phyloP scores from a whole-genome alignment of 2,329 filamentous ascomycete species.

The Ceratocystiopsis minuta region DNA sequence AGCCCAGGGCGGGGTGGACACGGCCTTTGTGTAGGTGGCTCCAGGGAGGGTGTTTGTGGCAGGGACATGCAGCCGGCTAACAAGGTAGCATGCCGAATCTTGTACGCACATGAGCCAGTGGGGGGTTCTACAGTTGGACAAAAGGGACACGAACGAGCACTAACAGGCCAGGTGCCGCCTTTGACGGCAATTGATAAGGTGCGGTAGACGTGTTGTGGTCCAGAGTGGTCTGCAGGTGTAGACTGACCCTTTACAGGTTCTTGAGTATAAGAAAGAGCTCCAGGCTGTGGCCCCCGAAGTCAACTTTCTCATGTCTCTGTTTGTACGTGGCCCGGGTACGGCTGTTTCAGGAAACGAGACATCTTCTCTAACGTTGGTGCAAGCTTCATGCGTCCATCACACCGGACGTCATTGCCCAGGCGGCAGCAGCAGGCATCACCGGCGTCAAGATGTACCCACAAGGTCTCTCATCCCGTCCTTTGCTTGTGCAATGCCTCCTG shows the following conservation, averaged over 20 bases:
- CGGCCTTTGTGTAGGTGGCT: constrained; percentile 22
- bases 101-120: constrained; percentile 1
- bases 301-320: constrained; percentile 58
- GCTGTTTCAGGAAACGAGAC: background rate
- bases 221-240: too few relatives aligned
- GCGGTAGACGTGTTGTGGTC: background rate
- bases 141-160: too few relatives aligned
- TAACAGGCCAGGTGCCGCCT: constrained; percentile 7
- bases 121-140: too few relatives aligned
- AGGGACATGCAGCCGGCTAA: constrained; percentile 32
- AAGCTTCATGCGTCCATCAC: constrained; percentile 41
- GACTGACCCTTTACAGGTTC: constrained; percentile 25
- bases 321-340: constrained; percentile 1
- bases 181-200: constrained; percentile 7
- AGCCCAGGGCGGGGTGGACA: constrained; percentile 12
- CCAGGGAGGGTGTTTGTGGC: background rate
- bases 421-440: constrained; percentile 49
- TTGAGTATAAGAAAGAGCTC: constrained; percentile 47
- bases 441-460: constrained; percentile 53
- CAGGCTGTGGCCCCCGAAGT: constrained; percentile 42
- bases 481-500: constrained; percentile 15
- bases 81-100: constrained; percentile 32
- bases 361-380: background rate
- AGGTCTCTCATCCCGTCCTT: constrained; percentile 11
- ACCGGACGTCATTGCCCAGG: constrained; percentile 52